Conservation (phyloP, 2,329 filamentous ascomycete genomes). For the Paramyrothecium roridum region DNA sequence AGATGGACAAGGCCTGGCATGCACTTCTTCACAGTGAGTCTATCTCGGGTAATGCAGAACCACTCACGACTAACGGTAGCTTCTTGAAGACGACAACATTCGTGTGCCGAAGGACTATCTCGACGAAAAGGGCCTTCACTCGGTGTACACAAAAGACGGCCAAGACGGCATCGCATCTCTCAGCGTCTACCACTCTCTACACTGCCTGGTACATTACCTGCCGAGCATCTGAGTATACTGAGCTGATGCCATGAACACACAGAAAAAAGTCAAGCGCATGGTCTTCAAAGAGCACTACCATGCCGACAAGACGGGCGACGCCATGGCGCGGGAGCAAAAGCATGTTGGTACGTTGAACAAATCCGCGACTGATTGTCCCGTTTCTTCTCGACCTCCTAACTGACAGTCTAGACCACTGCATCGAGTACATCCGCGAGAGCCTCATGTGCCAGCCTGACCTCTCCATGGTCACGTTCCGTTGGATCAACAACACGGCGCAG, state of each 20-base stretch:
- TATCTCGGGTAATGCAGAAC: too few species aligned
- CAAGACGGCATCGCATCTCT: background rate
- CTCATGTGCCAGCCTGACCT: slow-evolving; percentile 4
- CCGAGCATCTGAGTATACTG: background rate
- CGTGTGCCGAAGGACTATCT: background rate
- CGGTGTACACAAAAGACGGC: background rate
- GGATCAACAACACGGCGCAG: slow-evolving; percentile 5
- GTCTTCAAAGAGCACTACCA: slow-evolving; percentile 2
- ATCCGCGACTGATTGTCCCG: too few species aligned
- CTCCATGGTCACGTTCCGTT: slow-evolving; percentile 3
- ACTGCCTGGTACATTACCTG: background rate
- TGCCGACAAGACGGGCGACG: background rate
- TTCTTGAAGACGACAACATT: background rate
- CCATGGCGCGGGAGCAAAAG: background rate
- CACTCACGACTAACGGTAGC: too few species aligned
- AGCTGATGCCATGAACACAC: background rate
- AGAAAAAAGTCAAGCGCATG: slow-evolving; percentile 5
- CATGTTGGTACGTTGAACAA: slow-evolving; percentile 1
- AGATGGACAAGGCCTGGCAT: background rate
- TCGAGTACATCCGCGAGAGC: slow-evolving; percentile 3
- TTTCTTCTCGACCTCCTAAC: too few species aligned
- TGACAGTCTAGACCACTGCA: slow-evolving; percentile 1
- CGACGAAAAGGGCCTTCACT: background rate
- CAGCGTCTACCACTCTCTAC: background rate
- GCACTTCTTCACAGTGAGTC: background rate